Base-by-base conservation (phyloP, 768 basidiomycete genomes). In the Dioszegia aurantiaca region DNA sequence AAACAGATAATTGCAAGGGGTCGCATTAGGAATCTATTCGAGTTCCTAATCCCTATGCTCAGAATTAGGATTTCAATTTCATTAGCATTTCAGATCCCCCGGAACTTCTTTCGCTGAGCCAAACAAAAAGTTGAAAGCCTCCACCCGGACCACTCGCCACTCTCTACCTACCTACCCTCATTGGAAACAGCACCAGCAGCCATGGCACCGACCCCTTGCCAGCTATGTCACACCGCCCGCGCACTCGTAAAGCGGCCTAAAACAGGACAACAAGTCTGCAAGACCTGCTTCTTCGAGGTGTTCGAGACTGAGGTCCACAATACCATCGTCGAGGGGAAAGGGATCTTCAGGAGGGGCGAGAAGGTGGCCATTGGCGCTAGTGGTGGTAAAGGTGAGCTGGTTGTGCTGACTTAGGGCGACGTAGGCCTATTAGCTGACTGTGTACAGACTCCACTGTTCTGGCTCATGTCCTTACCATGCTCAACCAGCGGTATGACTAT, bases 311-410 rank as follows among this genome's bases (percentile, higher is more conserved):
- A 99, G 75, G 87, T 99, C 27, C 95, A 99, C 79, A 87, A 93
- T 74, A 97, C 95, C 0, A 97, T 98, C 72, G 85, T 81, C 5
- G 83, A 89, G 68, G 83, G 89, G 11, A 62, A 80, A 80, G 55
- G 75, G 36, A 80, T 99, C 3, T 99, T 99, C 81, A 85, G 85
- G 71, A 81, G 85, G 11, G 90, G 93, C 31, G 91, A 99, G 78
- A 82, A 84, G 62, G 91, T 99, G 37, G 95, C 95, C 24, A 98
- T 99, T 59, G 95, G 95, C 30, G 95, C 95, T 53, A 95, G 91
- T 52, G 95, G 95, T 44, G 95, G 95, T 43, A 99, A 99, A 83
- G 94, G 94, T 90, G n/a, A n/a, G n/a, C n/a, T n/a, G n/a, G n/a
- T 43, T 52, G 80, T 66, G 8, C 4, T 2, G 21, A n/a, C n/a